Percentiles rank a stretch among this genome's conserved stretches.
Conservation (phyloP, 140 eudicot genomes). For the Stevia rebaudiana region DNA sequence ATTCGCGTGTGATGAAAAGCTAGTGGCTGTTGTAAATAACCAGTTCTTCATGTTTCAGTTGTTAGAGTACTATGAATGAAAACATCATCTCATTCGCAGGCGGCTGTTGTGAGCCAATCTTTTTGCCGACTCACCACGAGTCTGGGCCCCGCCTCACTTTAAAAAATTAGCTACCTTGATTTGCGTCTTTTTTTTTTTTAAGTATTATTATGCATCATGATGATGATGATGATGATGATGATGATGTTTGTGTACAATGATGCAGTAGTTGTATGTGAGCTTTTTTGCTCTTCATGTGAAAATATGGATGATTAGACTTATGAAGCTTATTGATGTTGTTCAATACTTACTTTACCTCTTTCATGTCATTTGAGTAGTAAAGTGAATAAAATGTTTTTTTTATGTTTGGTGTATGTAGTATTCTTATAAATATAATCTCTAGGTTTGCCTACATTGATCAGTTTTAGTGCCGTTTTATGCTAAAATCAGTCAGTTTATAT, state of each 20-base stretch:
- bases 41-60: constrained; percentile 24
- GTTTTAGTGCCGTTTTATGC: too few species aligned
- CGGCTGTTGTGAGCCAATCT: constrained; percentile 43
- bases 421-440: too few species aligned
- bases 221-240: not conserved
- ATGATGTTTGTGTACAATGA: constrained; percentile 19
- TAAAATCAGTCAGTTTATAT: too few species aligned
- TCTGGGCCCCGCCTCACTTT: constrained; percentile 34
- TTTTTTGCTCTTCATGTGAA: constrained; percentile 7
- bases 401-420: too few species aligned
- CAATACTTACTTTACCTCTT: not conserved
- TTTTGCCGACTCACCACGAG: constrained; percentile 52
- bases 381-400: too few species aligned
- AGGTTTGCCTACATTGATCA: too few species aligned
- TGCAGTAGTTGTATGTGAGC: not conserved
- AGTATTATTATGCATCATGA: constrained; percentile 2
- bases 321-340: constrained; percentile 1
- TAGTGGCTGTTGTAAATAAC: constrained; percentile 38
- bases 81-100: constrained; percentile 13
- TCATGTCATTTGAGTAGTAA: not conserved
- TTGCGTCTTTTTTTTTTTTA: not conserved
- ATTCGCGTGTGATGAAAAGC: constrained; percentile 28
- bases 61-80: not conserved
- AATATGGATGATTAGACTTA: constrained; percentile 5
- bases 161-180: constrained; percentile 1